Evolutionary conservation across 805 yeast species (phyloP).

Genomic region (Ogataea salicorniae): DNA sequence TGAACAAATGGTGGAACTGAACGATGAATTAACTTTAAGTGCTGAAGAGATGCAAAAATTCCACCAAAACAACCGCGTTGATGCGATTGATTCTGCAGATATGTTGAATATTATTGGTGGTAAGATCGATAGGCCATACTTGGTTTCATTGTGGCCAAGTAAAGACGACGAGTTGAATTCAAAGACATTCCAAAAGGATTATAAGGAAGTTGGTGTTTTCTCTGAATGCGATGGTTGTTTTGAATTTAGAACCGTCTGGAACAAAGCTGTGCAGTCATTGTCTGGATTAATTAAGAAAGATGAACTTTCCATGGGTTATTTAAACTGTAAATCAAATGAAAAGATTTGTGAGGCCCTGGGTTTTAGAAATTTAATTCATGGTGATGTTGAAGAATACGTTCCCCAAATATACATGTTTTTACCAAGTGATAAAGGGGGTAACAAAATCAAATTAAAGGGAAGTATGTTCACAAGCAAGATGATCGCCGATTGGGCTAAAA

Average conservation of each 20-base stretch:
- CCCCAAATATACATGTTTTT: slow-evolving; percentile 36
- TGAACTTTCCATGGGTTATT: slow-evolving; percentile 39
- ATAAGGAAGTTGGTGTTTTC: slow-evolving; percentile 33
- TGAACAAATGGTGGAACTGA: slow-evolving; percentile 40
- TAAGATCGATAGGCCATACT: slow-evolving; percentile 40
- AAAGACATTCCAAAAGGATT: slow-evolving; percentile 30
- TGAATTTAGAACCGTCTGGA: slow-evolving; percentile 54
- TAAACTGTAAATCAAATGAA: slow-evolving; percentile 50
- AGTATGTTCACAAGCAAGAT: slow-evolving; percentile 20
- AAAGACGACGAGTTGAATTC: slow-evolving; percentile 35
- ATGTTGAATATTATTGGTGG: slow-evolving; percentile 50
- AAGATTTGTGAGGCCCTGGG: slow-evolving; percentile 51
- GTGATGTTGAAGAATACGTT: slow-evolving; percentile 3
- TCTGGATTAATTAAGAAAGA: slow-evolving; percentile 5
- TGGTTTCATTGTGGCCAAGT: slow-evolving; percentile 67
- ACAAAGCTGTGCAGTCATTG: slow-evolving; percentile 46
- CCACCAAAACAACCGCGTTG: slow-evolving; percentile 6
- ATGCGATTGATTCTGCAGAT: slow-evolving; percentile 30
- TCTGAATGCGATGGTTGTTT: slow-evolving; percentile 44
- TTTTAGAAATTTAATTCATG: slow-evolving; percentile 29
- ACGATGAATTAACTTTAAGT: slow-evolving; percentile 39
- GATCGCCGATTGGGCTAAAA: slow-evolving; percentile 39
- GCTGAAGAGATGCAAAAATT: slow-evolving; percentile 35
- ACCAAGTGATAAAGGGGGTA: slow-evolving; percentile 46
- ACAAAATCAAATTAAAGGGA: slow-evolving; percentile 39